Evolutionary conservation across 1,284 basidiomycete species (phyloP), one percentile per base, ranked within the genome.

Genomic region (Athelia sp.): DNA sequence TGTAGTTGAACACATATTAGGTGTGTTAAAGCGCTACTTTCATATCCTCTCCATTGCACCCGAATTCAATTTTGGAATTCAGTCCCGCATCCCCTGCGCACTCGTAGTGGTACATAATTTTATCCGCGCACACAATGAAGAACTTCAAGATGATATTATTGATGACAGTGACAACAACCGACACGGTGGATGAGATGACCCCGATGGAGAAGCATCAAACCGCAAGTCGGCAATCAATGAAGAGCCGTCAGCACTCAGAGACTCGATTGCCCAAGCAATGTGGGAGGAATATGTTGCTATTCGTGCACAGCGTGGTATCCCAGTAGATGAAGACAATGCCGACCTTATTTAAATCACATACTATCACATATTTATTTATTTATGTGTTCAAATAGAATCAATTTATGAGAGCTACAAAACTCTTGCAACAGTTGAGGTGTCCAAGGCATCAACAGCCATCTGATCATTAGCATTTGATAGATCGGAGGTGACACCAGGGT

Each of bases 241-340:
- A 32, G 23, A 51, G 35, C 63, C 59, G 52, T 50, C 29, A 11
- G 50, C 31, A 18, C 36, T 45, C 6, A 46, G 59, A n/a, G 65
- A 68, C 59, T 3, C 32, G 4, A 65, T 67, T 56, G 64, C 65
- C 38, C 38, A 47, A 23, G 54, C 35, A 15, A 68, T 68, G 64
- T 69, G 65, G 67, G 42, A 50, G 22, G 50, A 60, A 46, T 58
- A 65, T 55, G 58, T 56, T 54, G 45, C 18, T 4, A 46, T 57
- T 42, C 49, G 48, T 19, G 29, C 24, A n/a, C 17, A 34, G 10
- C 18, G 43, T 8, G 24, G 22, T 6, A 8, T 22, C 8, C n/a
- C 38, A 10, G 43, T 22, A 9, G 43, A 44, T 44, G 43, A 44
- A 23, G 21, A 26, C 11, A n/a, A 44, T 29, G 13, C 26, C 13